A percentile compares a stretch with the other conserved stretches of the same genome.
Evolutionary conservation across 768 basidiomycete species (phyloP).

Genomic region (Lentinus tigrinus): DNA sequence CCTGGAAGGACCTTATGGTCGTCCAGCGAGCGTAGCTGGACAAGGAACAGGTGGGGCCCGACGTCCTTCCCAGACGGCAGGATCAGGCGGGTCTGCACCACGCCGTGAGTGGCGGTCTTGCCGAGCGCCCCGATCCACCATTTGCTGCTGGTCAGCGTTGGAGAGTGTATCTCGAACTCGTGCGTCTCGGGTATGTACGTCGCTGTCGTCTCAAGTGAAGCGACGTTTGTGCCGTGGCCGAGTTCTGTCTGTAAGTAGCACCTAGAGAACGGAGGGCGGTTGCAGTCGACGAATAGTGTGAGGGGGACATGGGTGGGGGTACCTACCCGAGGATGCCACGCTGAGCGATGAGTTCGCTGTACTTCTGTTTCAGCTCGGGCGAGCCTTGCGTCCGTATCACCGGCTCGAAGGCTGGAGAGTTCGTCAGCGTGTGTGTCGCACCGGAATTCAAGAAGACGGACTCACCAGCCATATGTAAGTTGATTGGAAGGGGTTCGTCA

Average conservation of each 20-base stretch:
- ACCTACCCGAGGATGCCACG: conserved; percentile 57
- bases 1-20: conserved; percentile 61
- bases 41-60: conserved; percentile 75
- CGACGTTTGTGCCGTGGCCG: conserved; percentile 74
- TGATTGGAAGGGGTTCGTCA: conserved; percentile 54
- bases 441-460: neutral
- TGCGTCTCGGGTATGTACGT: conserved; percentile 64
- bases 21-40: conserved; percentile 65
- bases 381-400: conserved; percentile 65
- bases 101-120: conserved; percentile 71
- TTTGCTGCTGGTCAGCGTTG: conserved; percentile 71
- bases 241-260: conserved; percentile 80
- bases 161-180: conserved; percentile 77
- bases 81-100: conserved; percentile 74
- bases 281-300: no score
- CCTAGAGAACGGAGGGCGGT: conserved; percentile 25
- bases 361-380: conserved; percentile 49
- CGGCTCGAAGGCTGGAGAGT: conserved; percentile 54
- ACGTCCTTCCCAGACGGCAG: conserved; percentile 57
- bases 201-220: conserved; percentile 70
- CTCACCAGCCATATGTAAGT: conserved; percentile 37
- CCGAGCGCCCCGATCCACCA: conserved; percentile 83
- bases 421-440: conserved; percentile 12
- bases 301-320: neutral
- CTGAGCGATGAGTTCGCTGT: conserved; percentile 45